phyloP scores from a whole-genome alignment of 208 protist species.

The Leishmania tropica region DNA sequence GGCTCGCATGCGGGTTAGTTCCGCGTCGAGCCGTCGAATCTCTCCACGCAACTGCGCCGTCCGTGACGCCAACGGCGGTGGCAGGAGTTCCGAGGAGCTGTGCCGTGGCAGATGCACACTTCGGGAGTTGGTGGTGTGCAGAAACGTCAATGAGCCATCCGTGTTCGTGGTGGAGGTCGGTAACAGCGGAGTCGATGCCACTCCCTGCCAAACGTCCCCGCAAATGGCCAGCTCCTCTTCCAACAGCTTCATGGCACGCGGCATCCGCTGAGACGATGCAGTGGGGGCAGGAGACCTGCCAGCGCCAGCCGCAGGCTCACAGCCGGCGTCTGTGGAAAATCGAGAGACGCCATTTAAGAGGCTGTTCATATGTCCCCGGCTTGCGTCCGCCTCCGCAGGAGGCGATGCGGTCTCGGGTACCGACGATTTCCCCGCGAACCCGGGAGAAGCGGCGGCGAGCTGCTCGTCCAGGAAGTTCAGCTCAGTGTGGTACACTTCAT shows the following conservation, averaged over 20 bases:
- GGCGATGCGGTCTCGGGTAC: background rate
- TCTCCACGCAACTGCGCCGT: constrained; percentile 48
- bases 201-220: constrained; percentile 20
- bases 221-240: constrained; percentile 76
- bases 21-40: constrained; percentile 55
- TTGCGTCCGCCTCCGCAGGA: background rate
- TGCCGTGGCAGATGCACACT: background rate
- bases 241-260: constrained; percentile 71
- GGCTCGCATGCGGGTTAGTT: constrained; percentile 49
- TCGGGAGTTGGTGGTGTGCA: background rate
- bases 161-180: background rate
- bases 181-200: background rate
- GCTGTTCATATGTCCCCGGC: background rate
- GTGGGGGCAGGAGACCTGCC: background rate
- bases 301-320: background rate
- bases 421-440: background rate
- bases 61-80: constrained; percentile 13
- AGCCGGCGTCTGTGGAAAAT: background rate
- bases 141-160: background rate
- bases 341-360: background rate
- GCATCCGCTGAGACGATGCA: constrained; percentile 43
- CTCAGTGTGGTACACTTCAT: constrained; percentile 94
- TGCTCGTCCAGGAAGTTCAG: constrained; percentile 86
- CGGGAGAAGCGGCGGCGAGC: constrained; percentile 29
- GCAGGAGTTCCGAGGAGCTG: background rate